Percentiles rank a stretch among this genome's conserved stretches.
Conservation (phyloP, 1,284 basidiomycete species). For the Trichosporon ovoides region DNA sequence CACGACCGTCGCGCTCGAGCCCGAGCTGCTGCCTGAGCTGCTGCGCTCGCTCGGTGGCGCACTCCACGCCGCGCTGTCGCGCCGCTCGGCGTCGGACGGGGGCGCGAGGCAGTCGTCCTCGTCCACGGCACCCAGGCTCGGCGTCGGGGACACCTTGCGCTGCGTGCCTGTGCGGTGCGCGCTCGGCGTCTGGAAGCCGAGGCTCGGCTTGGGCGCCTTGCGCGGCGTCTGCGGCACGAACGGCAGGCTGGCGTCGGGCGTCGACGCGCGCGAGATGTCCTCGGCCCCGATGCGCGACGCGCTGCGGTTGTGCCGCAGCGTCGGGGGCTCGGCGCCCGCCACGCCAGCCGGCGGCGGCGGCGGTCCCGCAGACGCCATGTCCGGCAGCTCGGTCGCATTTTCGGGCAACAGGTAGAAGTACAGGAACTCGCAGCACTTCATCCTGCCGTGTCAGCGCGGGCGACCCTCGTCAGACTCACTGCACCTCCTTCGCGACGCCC, state of each 20-base stretch:
- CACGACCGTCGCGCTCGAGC: constrained; percentile 17
- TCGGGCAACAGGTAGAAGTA: constrained; percentile 89
- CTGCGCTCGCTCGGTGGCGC: background rate
- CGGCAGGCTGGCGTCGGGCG: constrained; percentile 26
- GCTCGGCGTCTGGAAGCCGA: constrained; percentile 40
- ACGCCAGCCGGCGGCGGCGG: constrained; percentile 4
- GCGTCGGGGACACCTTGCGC: background rate
- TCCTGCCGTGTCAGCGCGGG: constrained; percentile 52
- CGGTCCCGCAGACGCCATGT: background rate
- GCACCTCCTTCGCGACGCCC: constrained; percentile 71
- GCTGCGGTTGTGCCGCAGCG: constrained; percentile 5
- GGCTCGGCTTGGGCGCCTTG: constrained; percentile 33
- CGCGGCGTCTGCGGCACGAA: constrained; percentile 44
- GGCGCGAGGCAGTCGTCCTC: background rate
- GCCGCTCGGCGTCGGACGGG: background rate
- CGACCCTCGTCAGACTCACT: constrained; percentile 55
- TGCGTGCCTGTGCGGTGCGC: background rate
- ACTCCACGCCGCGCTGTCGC: background rate
- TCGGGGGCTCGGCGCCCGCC: background rate
- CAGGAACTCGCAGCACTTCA: constrained; percentile 87
- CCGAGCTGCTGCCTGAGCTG: constrained; percentile 15
- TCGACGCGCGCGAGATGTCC: constrained; percentile 8
- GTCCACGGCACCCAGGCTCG: background rate
- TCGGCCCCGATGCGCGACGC: constrained; percentile 2
- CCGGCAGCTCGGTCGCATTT: constrained; percentile 16